Evolutionary conservation across 805 yeast species (phyloP).

Genomic region (Ogataea henricii): DNA sequence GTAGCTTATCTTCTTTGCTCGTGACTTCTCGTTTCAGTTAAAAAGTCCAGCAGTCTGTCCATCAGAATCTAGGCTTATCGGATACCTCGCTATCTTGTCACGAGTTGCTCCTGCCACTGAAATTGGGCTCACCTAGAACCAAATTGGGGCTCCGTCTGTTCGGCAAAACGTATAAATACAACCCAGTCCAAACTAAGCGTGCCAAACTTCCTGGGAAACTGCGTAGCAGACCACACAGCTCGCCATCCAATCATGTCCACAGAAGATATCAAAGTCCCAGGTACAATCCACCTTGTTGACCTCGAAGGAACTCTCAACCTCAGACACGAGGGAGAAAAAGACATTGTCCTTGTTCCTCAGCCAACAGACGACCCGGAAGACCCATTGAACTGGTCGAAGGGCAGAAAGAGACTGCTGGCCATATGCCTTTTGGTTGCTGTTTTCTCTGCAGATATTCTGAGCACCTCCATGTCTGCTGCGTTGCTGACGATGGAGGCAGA

Average conservation of each 20-base stretch:
- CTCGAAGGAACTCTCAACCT: conserved; percentile 25
- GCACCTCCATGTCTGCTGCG: conserved; percentile 33
- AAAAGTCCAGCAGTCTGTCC: too few species aligned
- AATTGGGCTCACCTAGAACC: too few species aligned
- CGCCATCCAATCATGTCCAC: background rate
- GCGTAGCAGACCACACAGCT: too few species aligned
- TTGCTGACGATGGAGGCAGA: conserved; percentile 31
- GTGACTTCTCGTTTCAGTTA: too few species aligned
- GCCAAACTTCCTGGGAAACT: too few species aligned
- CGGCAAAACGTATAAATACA: too few species aligned
- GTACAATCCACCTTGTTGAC: conserved; percentile 50
- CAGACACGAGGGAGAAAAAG: conserved; percentile 15
- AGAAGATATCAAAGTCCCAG: conserved; percentile 35
- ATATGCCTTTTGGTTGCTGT: conserved; percentile 38
- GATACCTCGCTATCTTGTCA: too few species aligned
- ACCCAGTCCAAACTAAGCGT: too few species aligned
- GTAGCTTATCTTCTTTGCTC: too few species aligned
- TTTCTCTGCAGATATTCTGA: conserved; percentile 44
- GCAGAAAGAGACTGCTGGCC: conserved; percentile 33
- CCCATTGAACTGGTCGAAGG: conserved; percentile 33
- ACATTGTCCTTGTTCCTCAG: conserved; percentile 33
- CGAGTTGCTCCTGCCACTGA: too few species aligned
- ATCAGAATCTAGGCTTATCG: too few species aligned
- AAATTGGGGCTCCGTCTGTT: too few species aligned
- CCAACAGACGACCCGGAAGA: conserved; percentile 38